Conservation (phyloP, 176 grass and related monocot species). For the Juncus inflexus region DNA sequence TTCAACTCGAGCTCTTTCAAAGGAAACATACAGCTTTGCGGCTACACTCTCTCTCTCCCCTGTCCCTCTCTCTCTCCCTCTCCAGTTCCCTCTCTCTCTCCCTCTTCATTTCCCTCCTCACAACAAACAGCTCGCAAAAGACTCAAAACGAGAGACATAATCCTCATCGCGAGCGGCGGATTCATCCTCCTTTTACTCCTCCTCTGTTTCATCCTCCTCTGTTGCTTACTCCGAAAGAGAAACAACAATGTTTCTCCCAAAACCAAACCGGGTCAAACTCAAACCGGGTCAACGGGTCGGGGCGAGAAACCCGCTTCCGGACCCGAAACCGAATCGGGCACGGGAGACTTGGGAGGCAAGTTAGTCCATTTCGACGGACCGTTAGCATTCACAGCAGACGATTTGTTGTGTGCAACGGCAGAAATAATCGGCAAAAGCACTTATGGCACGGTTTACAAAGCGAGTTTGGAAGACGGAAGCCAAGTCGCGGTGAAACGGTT, state of each 20-base stretch:
- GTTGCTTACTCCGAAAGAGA: slow-evolving; percentile 44
- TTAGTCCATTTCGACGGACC: slow-evolving; percentile 69
- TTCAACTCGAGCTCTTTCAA: slow-evolving; percentile 52
- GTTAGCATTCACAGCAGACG: slow-evolving; percentile 64
- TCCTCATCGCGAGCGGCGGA: slow-evolving; percentile 47
- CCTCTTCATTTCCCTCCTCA: slow-evolving; percentile 19
- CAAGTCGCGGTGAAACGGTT: slow-evolving; percentile 61
- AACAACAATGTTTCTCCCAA: slow-evolving; percentile 15
- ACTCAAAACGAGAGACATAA: slow-evolving; percentile 39
- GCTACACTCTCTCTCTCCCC: slow-evolving; percentile 40
- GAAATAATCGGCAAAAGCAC: slow-evolving; percentile 77
- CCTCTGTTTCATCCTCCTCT: slow-evolving; percentile 63
- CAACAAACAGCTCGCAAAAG: not conserved
- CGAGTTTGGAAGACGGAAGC: slow-evolving; percentile 62
- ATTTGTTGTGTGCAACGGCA: slow-evolving; percentile 59
- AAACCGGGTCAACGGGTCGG: not conserved
- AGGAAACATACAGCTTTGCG: slow-evolving; percentile 63
- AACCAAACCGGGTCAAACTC: slow-evolving; percentile 10
- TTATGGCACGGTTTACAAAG: slow-evolving; percentile 66
- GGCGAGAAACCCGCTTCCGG: slow-evolving; percentile 38
- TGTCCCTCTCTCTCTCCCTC: slow-evolving; percentile 30
- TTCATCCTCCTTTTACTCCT: slow-evolving; percentile 43
- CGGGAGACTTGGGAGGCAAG: slow-evolving; percentile 58
- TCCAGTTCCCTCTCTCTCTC: slow-evolving; percentile 31
- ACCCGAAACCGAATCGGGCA: slow-evolving; percentile 33